These are phyloP conservation scores for Infundibulicybe gibba DNA, from an alignment of 768 basidiomycete species.

Conservation along the genomic window DNA sequence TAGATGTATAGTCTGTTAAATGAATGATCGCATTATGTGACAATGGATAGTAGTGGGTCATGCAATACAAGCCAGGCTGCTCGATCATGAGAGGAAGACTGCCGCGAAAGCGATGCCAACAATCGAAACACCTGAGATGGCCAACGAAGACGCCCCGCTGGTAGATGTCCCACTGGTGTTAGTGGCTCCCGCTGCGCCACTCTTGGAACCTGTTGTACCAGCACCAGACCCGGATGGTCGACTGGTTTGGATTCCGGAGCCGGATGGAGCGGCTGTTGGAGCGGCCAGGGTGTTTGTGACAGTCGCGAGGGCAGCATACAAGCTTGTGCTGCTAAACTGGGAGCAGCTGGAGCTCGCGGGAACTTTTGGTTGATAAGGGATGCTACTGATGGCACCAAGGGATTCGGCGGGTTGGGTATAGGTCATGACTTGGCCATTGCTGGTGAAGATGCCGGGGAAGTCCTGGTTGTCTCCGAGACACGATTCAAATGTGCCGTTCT, in stretches of 20 bases:
- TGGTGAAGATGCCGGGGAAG: slow-evolving; percentile 48
- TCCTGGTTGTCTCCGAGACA: slow-evolving; percentile 68
- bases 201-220: neutral
- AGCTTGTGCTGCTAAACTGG: slow-evolving; percentile 19
- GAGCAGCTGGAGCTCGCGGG: slow-evolving; percentile 34
- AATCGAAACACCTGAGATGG: slow-evolving; percentile 9
- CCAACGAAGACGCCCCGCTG: slow-evolving; percentile 10
- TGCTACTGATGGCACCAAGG: slow-evolving; percentile 28
- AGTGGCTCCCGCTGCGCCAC: slow-evolving; percentile 3
- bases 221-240: neutral
- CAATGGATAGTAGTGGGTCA: no score
- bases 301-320: slow-evolving; percentile 22
- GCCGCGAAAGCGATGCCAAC: slow-evolving; percentile 15
- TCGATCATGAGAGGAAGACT: slow-evolving; percentile 13
- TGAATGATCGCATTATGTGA: no score
- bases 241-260: neutral
- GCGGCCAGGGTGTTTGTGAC: slow-evolving; percentile 5
- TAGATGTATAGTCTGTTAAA: no score
- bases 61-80: neutral
- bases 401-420: slow-evolving; percentile 37
- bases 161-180: slow-evolving; percentile 1
- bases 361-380: slow-evolving; percentile 35
- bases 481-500: slow-evolving; percentile 54
- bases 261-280: neutral
- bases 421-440: slow-evolving; percentile 32